Percentiles rank a stretch among this genome's conserved stretches.
phyloP scores from a whole-genome alignment of 2,329 filamentous ascomycete genomes.

The Xylaria sp. region DNA sequence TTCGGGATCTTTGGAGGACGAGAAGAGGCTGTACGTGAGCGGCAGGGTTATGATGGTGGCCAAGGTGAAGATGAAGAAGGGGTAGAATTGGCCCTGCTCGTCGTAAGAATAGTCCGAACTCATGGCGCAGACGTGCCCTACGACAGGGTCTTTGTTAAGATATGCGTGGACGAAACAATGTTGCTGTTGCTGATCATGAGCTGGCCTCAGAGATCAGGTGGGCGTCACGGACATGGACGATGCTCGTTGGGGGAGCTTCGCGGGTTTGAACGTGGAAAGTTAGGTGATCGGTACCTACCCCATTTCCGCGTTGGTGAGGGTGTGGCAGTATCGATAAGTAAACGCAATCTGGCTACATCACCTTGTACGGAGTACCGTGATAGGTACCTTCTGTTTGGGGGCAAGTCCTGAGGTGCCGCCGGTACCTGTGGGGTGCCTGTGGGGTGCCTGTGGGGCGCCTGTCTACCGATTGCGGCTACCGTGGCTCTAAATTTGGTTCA shows the following conservation, averaged over 20 bases:
- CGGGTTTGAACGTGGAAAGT: background rate
- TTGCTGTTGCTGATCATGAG: conserved; percentile 12
- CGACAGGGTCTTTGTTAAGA: conserved; percentile 27
- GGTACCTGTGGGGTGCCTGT: background rate
- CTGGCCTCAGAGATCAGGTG: conserved; percentile 2
- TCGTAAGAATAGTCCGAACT: conserved; percentile 98
- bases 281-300: conserved; percentile 9
- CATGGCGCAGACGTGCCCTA: conserved; percentile 51
- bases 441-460: background rate
- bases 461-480: background rate
- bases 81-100: conserved; percentile 97
- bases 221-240: conserved; percentile 8
- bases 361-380: background rate
- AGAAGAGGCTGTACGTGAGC: conserved; percentile 81
- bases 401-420: too few species aligned
- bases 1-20: conserved; percentile 69
- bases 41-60: conserved; percentile 82
- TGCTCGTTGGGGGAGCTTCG: background rate
- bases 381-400: background rate
- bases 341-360: background rate
- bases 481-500: background rate
- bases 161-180: conserved; percentile 4
- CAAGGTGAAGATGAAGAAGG: conserved; percentile 94
- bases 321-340: background rate
- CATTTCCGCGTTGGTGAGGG: background rate